Evolutionary conservation across 768 basidiomycete species (phyloP), one percentile per base, ranked within the genome.

Genomic region (Pisolithus orientalis): DNA sequence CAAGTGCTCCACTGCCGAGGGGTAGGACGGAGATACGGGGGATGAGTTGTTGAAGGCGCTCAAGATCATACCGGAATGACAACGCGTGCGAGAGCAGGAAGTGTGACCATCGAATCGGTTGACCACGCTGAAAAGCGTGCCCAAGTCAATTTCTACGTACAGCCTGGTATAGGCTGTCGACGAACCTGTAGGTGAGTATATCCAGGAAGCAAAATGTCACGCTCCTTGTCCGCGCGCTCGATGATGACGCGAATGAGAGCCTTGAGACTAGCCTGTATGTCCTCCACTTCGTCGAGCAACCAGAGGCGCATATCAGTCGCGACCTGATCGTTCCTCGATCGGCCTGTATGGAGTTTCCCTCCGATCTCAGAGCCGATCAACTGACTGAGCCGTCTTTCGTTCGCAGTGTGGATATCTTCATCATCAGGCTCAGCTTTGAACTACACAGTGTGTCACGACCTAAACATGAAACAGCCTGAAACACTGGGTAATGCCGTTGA

Each of bases 71-170:
- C n/a, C 81, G 77, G 75, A 97, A 94, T 24, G 94, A 91, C 62
- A 91, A 90, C 5, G 94, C 93, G 68, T 99, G 93, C 21, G 94
- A 95, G 50, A 98, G 81, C 43, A 99, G 78, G 49, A 96, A 81
- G 70, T 99, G 96, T 0, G 96, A 94, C 96, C 96, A 99, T 56
- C 96, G 85, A 64, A 99, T 95, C 34, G 96, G 96, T 78, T 97
- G 94, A 17, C 87, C 96, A 38, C 96, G 88, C 95, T 99, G 59
- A 28, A 43, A 28, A 3, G 34, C 4, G 31, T 9, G 27, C 28
- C 10, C 47, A 21, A n/a, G 13, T 2, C 34, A 17, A 59, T 59
- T 21, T 56, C 37, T 34, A 39, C 25, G 7, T 49, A 8, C 17
- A 28, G 16, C 14, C 40, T n/a, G 24, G 31, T 3, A 21, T 24